Conservation (phyloP, 352 stramenopile genomes). For the Globisporangium uncinulatum region DNA sequence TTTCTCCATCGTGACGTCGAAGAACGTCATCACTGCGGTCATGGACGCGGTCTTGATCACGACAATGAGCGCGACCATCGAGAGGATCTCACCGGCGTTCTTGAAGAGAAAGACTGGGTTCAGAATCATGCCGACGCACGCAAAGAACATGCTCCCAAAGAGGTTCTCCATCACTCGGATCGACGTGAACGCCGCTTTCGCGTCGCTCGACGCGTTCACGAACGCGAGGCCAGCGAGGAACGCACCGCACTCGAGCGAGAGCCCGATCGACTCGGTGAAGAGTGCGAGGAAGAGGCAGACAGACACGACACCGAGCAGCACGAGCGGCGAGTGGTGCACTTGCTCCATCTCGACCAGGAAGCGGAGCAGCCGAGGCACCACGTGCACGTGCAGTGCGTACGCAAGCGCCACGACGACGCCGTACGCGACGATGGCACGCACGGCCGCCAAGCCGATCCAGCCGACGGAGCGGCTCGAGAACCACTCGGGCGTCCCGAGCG, state of each 20-base stretch:
- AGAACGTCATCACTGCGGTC: constrained; percentile 76
- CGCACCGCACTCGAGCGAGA: constrained; percentile 79
- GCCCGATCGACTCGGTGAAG: constrained; percentile 73
- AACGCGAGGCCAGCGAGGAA: constrained; percentile 82
- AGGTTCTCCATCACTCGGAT: constrained; percentile 87
- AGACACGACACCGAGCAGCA: constrained; percentile 79
- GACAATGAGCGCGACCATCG: constrained; percentile 77
- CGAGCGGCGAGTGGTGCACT: constrained; percentile 68
- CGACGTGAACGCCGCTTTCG: constrained; percentile 69
- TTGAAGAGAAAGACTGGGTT: constrained; percentile 75
- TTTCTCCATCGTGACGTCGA: constrained; percentile 65
- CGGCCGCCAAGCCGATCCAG: constrained; percentile 64
- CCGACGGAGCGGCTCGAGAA: constrained; percentile 68
- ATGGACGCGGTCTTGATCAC: constrained; percentile 74
- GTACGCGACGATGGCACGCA: constrained; percentile 70
- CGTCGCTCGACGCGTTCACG: constrained; percentile 56
- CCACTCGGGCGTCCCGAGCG: constrained; percentile 77
- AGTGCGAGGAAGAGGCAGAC: constrained; percentile 83
- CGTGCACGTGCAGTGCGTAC: constrained; percentile 58
- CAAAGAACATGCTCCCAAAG: constrained; percentile 88
- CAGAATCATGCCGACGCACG: constrained; percentile 84
- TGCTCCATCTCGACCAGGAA: constrained; percentile 81
- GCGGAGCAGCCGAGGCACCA: constrained; percentile 60
- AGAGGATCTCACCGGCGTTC: constrained; percentile 75
- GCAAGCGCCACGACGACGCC: constrained; percentile 62